A percentile compares a stretch with the other conserved stretches of the same genome.
Evolutionary conservation across 306 rosid genomes (phyloP).

Genomic region (Begonia masoniana): DNA sequence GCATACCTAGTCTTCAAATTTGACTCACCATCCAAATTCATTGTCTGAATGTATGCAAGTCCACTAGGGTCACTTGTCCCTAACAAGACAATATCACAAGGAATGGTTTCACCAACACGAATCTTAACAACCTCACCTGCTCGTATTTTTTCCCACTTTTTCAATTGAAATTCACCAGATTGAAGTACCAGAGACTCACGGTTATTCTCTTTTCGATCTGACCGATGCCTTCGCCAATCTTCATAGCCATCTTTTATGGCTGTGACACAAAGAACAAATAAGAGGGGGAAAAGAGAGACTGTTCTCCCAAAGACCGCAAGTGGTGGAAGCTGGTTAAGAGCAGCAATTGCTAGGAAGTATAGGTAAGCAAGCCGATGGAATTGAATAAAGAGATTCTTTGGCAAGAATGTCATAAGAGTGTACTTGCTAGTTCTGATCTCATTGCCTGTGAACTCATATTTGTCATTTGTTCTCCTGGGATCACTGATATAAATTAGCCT

Average conservation of each 20-base stretch:
- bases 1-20: constrained; percentile 98
- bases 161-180: constrained; percentile 37
- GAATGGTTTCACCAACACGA: constrained; percentile 67
- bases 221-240: constrained; percentile 92
- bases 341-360: constrained; percentile 90
- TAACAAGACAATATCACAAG: constrained; percentile 91
- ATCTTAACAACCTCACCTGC: constrained; percentile 88
- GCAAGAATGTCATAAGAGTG: constrained; percentile 74
- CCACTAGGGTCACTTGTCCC: constrained; percentile 98
- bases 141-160: constrained; percentile 66
- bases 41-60: constrained; percentile 88
- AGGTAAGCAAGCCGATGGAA: constrained; percentile 90
- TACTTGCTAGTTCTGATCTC: constrained; percentile 79
- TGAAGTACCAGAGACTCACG: constrained; percentile 60
- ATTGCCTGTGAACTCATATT: constrained; percentile 84
- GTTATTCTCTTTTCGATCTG: constrained; percentile 81
- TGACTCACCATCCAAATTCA: constrained; percentile 98
- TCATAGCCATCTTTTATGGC: constrained; percentile 96
- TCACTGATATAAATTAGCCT: constrained; percentile 76
- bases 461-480: constrained; percentile 66
- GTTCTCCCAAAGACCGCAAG: constrained; percentile 94
- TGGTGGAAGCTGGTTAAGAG: constrained; percentile 96
- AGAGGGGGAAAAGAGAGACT: constrained; percentile 72
- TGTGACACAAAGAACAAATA: constrained; percentile 80
- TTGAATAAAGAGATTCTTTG: constrained; percentile 84